Evolutionary conservation across 495 filamentous ascomycete genomes (phyloP).

Genomic region (Cryomyces antarcticus): DNA sequence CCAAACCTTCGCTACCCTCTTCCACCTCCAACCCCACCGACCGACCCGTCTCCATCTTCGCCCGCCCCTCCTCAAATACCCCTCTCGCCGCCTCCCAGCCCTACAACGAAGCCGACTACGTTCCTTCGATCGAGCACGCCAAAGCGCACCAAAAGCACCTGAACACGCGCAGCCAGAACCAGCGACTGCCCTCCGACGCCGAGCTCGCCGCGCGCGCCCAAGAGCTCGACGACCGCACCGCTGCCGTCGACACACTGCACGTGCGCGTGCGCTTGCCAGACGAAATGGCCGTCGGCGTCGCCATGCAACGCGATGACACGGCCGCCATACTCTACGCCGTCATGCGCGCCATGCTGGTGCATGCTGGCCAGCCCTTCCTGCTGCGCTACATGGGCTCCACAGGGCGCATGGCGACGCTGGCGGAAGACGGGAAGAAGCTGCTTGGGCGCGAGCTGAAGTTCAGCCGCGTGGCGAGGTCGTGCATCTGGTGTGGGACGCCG

Average conservation of each 20-base stretch:
- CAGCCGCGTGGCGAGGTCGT: slow-evolving; percentile 16
- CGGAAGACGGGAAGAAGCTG: slow-evolving; percentile 31
- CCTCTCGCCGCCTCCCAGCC: slow-evolving; percentile 49
- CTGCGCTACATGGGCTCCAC: slow-evolving; percentile 22
- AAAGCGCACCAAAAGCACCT: slow-evolving; percentile 63
- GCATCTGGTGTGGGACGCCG: slow-evolving; percentile 52
- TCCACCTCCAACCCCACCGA: slow-evolving; percentile 13
- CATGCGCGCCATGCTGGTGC: slow-evolving; percentile 31
- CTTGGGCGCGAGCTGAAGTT: slow-evolving; percentile 41
- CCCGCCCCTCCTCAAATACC: slow-evolving; percentile 46
- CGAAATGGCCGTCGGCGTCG: slow-evolving; percentile 45
- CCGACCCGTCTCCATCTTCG: slow-evolving; percentile 49
- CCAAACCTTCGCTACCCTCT: slow-evolving; percentile 2
- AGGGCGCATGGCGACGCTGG: slow-evolving; percentile 8
- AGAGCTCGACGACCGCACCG: slow-evolving; percentile 37
- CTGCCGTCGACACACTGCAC: slow-evolving; percentile 42
- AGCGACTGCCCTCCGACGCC: slow-evolving; percentile 45
- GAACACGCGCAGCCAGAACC: slow-evolving; percentile 37
- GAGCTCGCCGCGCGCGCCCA: slow-evolving; percentile 39
- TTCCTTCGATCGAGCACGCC: slow-evolving; percentile 69
- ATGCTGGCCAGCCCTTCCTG: slow-evolving; percentile 27
- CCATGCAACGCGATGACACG: slow-evolving; percentile 41
- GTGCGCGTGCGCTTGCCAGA: slow-evolving; percentile 81
- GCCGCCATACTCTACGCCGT: slow-evolving; percentile 45
- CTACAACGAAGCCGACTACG: slow-evolving; percentile 54